Conservation (phyloP, 805 yeast genomes). For the Sugiyamaella marilandica region DNA sequence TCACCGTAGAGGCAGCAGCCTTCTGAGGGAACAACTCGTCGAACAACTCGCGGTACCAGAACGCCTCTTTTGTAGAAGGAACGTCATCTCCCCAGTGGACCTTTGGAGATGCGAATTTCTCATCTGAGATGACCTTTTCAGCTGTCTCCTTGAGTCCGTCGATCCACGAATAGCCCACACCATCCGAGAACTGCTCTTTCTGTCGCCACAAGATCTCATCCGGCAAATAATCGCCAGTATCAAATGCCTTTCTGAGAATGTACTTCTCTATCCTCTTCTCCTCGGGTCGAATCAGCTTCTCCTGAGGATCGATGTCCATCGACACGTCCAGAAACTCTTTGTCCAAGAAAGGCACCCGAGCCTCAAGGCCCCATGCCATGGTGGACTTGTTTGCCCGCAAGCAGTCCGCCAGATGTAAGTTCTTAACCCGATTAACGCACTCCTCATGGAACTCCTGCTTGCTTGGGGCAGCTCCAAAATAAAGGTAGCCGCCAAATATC, state of each 20-base stretch:
- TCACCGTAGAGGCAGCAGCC: conserved; percentile 93
- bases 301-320: conserved; percentile 92
- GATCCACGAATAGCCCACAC: conserved; percentile 99
- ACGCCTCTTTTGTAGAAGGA: conserved; percentile 97
- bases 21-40: conserved; percentile 86
- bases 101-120: conserved; percentile 83
- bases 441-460: conserved; percentile 92
- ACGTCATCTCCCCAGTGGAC: conserved; percentile 94
- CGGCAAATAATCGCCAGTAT: conserved; percentile 89
- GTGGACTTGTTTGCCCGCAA: conserved; percentile 98
- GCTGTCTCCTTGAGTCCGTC: conserved; percentile 97
- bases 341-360: conserved; percentile 98
- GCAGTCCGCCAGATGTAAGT: conserved; percentile 96
- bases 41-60: conserved; percentile 96
- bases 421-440: conserved; percentile 92
- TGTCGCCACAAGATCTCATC: conserved; percentile 98
- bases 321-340: conserved; percentile 84
- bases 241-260: conserved; percentile 95
- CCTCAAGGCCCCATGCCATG: conserved; percentile 99
- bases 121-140: conserved; percentile 79
- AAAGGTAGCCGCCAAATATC: conserved; percentile 96
- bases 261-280: conserved; percentile 76
- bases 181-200: conserved; percentile 99
- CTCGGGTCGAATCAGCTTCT: conserved; percentile 78
- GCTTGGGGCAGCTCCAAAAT: conserved; percentile 94